These are phyloP conservation scores for Fragaria iinumae DNA, from an alignment of 306 rosid genomes.

Conservation along the genomic window DNA sequence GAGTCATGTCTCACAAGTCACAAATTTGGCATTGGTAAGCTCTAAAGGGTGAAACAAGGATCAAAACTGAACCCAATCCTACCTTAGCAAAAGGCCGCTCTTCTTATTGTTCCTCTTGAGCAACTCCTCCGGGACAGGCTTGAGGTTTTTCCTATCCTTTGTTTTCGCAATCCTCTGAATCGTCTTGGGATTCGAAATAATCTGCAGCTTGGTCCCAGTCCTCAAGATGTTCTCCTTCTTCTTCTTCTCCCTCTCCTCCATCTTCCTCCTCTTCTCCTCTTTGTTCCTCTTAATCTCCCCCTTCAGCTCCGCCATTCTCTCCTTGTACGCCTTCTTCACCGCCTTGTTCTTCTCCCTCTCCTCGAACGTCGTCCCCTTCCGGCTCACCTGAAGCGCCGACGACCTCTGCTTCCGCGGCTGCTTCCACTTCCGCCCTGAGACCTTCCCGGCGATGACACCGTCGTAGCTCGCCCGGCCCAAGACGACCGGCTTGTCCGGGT, in stretches of 20 bases:
- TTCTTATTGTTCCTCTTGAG: conserved; percentile 9
- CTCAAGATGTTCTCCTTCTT: conserved; percentile 80
- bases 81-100: background rate
- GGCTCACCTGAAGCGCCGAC: conserved; percentile 60
- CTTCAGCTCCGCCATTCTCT: conserved; percentile 70
- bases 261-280: conserved; percentile 81
- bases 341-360: conserved; percentile 67
- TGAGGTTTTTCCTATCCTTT: conserved; percentile 68
- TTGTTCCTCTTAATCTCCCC: conserved; percentile 73
- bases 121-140: conserved; percentile 68
- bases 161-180: conserved; percentile 76
- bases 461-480: conserved; percentile 72
- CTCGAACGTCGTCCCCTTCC: conserved; percentile 57
- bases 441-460: conserved; percentile 81
- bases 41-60: no score
- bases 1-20: no score
- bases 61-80: background rate
- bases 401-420: conserved; percentile 59
- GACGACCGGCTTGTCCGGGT: conserved; percentile 60
- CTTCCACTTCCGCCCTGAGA: conserved; percentile 88
- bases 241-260: conserved; percentile 76
- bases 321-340: conserved; percentile 69
- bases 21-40: no score
- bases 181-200: conserved; percentile 74
- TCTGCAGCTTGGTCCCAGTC: conserved; percentile 82